Conservation (phyloP, 1,284 basidiomycete genomes). For the Heterobasidion parviporum region DNA sequence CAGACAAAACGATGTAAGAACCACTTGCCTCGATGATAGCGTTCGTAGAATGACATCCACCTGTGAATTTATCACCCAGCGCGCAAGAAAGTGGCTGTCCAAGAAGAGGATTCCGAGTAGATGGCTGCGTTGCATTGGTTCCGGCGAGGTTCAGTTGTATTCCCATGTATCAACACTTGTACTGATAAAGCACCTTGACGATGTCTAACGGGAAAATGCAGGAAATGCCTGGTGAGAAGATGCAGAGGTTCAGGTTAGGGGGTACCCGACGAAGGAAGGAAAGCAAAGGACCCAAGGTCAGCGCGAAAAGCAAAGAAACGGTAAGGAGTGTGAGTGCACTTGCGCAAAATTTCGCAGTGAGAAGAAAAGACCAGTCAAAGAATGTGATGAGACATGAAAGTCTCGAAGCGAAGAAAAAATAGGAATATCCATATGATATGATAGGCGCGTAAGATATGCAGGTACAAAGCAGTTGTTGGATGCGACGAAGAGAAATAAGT, state of each 20-base stretch:
- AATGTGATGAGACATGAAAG: not conserved
- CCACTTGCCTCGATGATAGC: not conserved
- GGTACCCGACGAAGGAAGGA: not conserved
- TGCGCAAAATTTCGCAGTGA: too few species aligned
- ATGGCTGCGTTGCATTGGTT: not conserved
- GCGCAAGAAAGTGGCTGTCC: not conserved
- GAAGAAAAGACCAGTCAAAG: not conserved
- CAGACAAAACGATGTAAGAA: slow-evolving; percentile 21
- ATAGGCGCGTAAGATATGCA: slow-evolving; percentile 1
- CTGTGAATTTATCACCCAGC: not conserved
- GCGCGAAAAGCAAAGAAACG: not conserved
- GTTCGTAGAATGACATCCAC: not conserved
- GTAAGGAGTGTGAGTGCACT: not conserved
- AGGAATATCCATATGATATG: not conserved
- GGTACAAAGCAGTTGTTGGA: slow-evolving; percentile 1
- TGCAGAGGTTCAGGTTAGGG: not conserved
- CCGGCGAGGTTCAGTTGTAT: not conserved
- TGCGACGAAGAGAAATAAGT: slow-evolving; percentile 1
- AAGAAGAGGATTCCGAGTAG: not conserved
- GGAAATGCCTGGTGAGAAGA: not conserved
- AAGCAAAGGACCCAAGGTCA: not conserved
- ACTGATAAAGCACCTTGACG: not conserved
- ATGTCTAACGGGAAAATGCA: not conserved
- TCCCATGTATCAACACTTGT: slow-evolving; percentile 2
- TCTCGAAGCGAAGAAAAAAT: not conserved